Evolutionary conservation across 2,329 filamentous ascomycete species (phyloP).

Genomic region (Cercospora citrullina): DNA sequence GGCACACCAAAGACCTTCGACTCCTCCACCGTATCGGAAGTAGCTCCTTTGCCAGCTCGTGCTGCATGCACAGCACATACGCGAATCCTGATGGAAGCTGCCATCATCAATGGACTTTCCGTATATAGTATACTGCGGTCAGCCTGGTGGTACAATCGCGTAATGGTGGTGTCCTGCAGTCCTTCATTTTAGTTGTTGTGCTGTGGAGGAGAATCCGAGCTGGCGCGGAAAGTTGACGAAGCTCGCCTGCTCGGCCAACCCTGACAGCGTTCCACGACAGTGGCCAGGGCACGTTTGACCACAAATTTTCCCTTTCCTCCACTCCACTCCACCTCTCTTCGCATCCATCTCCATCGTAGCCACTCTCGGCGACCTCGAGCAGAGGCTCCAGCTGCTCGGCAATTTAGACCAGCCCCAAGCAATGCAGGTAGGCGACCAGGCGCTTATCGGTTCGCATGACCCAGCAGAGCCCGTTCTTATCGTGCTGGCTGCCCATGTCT

Average conservation of each 20-base stretch:
- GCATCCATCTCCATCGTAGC: neutral
- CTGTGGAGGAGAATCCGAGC: neutral
- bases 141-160: neutral
- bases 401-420: neutral
- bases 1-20: neutral
- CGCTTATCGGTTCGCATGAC: neutral
- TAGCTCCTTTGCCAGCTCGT: neutral
- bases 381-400: neutral
- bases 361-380: neutral
- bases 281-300: neutral
- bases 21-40: neutral
- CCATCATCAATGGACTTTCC: neutral
- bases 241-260: neutral
- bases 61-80: neutral
- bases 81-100: neutral
- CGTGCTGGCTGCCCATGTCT: neutral
- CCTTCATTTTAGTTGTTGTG: neutral
- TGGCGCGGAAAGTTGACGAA: neutral
- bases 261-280: neutral
- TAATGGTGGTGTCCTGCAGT: neutral
- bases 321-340: neutral
- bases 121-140: neutral
- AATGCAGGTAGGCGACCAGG: neutral
- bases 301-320: neutral
- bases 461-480: neutral